Base-by-base conservation (phyloP, 2,329 filamentous ascomycete genomes). In the Ophiobolus disseminans region DNA sequence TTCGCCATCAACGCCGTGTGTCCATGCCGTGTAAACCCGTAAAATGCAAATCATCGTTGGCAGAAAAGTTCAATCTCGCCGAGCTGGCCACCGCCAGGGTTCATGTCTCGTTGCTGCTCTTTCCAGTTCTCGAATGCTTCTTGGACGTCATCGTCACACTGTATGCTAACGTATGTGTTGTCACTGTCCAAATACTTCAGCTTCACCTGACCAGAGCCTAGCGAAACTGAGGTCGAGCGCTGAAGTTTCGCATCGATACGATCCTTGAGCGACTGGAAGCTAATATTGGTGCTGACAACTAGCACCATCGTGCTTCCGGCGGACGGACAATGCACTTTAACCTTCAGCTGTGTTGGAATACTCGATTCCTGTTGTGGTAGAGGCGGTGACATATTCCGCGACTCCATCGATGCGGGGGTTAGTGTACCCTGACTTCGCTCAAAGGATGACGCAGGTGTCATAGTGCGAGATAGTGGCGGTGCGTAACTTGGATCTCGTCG, bases 91-190 rank as follows among this genome's bases (percentile, higher is more conserved):
- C 68, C 72, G n/a, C 83, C 81, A 41, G 70, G 81, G 35, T 84
- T 80, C 62, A 82, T 77, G 25, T 84, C 80, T 51, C 81, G 79
- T 63, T 86, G 82, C 60, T 86, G 87, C 67, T 96, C 91, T 25
- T 89, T 86, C 92, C 92, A 97, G 62, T 95, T 92, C 72, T 92
- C 87, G 68, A 99, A 96, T 4, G 94, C 94, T 62, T 94, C 91
- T 65, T 95, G 91, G 34, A 99, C 94, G 60, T 97, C 94, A 65
- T 99, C 94, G 65, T 99, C 94, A 53, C 89, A 93, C 70, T 94
- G 89, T 45, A 99, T 97, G 41, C 88, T 92, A 53, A 99, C 90
- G 68, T 88, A 93, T 66, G 97, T 94, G 39, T 90, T 90, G 59
- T 99, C 94, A 34, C 56, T 60, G 67, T 99, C 94, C 41, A 87